Percentiles rank a stretch among this genome's conserved stretches.
These are phyloP conservation scores for Stemphylium beticola DNA, from an alignment of 2,329 filamentous ascomycete species.

Conservation along the genomic window DNA sequence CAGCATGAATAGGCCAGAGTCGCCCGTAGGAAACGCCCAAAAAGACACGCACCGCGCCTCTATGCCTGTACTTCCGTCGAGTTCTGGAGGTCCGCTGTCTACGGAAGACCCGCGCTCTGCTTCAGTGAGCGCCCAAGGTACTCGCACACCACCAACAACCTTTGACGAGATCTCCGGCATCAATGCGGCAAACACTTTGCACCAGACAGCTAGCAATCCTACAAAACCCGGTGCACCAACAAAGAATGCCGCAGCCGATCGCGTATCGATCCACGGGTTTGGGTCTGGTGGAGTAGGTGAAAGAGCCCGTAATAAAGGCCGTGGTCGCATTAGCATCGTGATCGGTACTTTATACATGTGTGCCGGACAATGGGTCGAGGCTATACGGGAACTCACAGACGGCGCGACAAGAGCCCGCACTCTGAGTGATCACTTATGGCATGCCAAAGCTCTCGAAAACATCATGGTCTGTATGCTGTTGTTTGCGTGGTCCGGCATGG, in stretches of 20 bases:
- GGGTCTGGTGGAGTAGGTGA: conserved; percentile 70
- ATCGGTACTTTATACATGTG: conserved; percentile 86
- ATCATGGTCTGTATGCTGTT: conserved; percentile 83
- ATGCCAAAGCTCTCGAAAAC: conserved; percentile 91
- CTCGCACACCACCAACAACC: conserved; percentile 54
- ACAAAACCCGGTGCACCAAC: conserved; percentile 54
- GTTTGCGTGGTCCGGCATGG: conserved; percentile 80
- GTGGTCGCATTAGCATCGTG: conserved; percentile 77
- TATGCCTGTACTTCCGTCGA: conserved; percentile 69
- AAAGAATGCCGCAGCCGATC: conserved; percentile 64
- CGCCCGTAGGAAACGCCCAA: conserved; percentile 55
- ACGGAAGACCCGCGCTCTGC: conserved; percentile 36
- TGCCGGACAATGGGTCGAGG: conserved; percentile 88
- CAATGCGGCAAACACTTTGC: conserved; percentile 46
- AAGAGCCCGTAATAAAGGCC: conserved; percentile 78
- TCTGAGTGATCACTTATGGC: conserved; percentile 93
- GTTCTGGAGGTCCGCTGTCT: conserved; percentile 29
- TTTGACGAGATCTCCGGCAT: conserved; percentile 54
- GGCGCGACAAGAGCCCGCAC: conserved; percentile 77
- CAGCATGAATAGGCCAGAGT: conserved; percentile 34
- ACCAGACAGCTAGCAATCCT: conserved; percentile 46
- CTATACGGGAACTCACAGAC: conserved; percentile 81
- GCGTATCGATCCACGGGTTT: conserved; percentile 70
- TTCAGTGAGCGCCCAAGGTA: conserved; percentile 35
- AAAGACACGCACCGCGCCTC: conserved; percentile 76